Conservation (phyloP, 345 rosid genomes). For the Rubroshorea leprosula region DNA sequence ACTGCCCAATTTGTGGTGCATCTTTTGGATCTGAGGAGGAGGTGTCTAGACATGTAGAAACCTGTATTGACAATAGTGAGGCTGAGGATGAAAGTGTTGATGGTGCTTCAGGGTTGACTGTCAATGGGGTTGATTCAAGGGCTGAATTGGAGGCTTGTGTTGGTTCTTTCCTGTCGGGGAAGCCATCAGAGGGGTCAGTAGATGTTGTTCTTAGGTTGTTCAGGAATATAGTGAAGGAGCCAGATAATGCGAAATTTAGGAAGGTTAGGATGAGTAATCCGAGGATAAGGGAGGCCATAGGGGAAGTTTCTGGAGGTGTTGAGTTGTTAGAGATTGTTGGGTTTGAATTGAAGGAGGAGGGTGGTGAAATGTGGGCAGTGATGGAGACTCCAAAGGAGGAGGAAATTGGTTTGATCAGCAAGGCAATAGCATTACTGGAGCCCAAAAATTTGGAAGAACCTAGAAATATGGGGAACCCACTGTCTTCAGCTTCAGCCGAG, state of each 20-base stretch:
- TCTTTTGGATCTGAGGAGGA: conserved; percentile 61
- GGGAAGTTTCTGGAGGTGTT: conserved; percentile 70
- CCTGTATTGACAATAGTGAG: conserved; percentile 35
- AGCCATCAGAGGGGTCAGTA: conserved; percentile 48
- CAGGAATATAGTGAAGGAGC: conserved; percentile 71
- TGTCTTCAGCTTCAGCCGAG: conserved; percentile 27
- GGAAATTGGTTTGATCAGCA: conserved; percentile 33
- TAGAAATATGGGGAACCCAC: conserved; percentile 25
- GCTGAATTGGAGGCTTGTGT: conserved; percentile 44
- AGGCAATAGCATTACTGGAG: conserved; percentile 46
- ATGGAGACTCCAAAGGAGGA: conserved; percentile 59
- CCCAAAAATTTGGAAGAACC: conserved; percentile 32
- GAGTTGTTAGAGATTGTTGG: conserved; percentile 75
- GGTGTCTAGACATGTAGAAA: conserved; percentile 73
- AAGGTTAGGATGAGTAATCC: conserved; percentile 74
- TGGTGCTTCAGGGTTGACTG: conserved; percentile 14
- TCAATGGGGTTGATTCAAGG: conserved; percentile 15
- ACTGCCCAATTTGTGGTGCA: conserved; percentile 70
- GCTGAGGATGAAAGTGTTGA: conserved; percentile 13
- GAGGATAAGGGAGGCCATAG: conserved; percentile 74
- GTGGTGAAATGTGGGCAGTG: conserved; percentile 74
- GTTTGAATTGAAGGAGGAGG: conserved; percentile 59
- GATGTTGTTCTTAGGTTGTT: conserved; percentile 64
- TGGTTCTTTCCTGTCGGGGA: conserved; percentile 50
- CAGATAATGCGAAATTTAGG: conserved; percentile 76